Conservation (phyloP, 2,329 filamentous ascomycete species). For the Trichoderma gracile region DNA sequence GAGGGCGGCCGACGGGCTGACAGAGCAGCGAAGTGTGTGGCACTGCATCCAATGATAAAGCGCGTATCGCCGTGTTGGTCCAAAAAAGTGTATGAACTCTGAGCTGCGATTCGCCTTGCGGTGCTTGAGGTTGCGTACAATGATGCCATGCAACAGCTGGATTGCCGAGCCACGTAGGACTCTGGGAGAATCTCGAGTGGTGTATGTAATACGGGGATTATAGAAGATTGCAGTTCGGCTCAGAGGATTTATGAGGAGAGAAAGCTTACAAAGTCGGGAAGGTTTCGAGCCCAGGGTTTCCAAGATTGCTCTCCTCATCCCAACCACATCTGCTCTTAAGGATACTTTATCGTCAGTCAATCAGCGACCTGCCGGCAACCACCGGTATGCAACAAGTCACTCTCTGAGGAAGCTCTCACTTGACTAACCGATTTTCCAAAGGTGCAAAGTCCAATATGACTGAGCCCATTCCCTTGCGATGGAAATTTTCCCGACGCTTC, state of each 20-base stretch:
- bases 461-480: constrained; percentile 19
- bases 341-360: too few relatives aligned
- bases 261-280: not conserved
- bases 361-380: not conserved
- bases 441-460: not conserved
- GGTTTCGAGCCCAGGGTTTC: too few relatives aligned
- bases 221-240: not conserved
- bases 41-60: not conserved
- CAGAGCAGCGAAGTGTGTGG: not conserved
- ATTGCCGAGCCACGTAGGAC: not conserved
- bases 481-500: constrained; percentile 32
- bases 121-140: not conserved
- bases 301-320: too few relatives aligned
- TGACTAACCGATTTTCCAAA: not conserved
- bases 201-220: not conserved
- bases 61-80: not conserved
- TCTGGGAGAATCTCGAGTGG: not conserved
- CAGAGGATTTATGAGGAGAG: not conserved
- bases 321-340: not conserved
- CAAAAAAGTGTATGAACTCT: not conserved
- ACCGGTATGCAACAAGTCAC: not conserved
- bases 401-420: too few relatives aligned
- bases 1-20: not conserved
- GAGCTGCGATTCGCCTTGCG: not conserved
- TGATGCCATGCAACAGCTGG: not conserved